These are phyloP conservation scores for Trametes elegans DNA, from an alignment of 768 basidiomycete genomes.

Conservation along the genomic window DNA sequence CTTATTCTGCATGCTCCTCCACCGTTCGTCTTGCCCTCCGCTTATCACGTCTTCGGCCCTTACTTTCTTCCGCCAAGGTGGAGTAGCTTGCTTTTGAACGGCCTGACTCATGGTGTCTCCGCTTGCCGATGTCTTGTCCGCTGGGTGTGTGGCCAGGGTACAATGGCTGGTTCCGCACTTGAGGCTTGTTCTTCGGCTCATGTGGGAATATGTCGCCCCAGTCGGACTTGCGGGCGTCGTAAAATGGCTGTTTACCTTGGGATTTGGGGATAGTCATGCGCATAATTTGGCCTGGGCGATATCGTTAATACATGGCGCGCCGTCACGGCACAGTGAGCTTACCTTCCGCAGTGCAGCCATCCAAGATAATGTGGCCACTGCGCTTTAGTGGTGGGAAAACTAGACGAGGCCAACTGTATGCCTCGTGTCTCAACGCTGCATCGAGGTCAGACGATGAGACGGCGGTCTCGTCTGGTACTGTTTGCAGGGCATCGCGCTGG, in stretches of 20 bases:
- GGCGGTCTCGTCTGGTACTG: neutral
- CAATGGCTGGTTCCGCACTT: slow-evolving; percentile 53
- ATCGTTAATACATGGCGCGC: neutral
- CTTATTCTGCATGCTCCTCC: neutral
- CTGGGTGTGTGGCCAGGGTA: slow-evolving; percentile 29
- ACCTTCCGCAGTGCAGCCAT: slow-evolving; percentile 86
- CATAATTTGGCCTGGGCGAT: slow-evolving; percentile 77
- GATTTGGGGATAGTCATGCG: slow-evolving; percentile 89
- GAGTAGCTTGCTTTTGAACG: slow-evolving; percentile 36
- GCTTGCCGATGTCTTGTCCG: slow-evolving; percentile 59
- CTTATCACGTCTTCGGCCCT: slow-evolving; percentile 36
- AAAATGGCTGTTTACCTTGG: slow-evolving; percentile 92
- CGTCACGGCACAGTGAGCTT: slow-evolving; percentile 17
- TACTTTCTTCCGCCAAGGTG: slow-evolving; percentile 38
- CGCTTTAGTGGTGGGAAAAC: slow-evolving; percentile 91
- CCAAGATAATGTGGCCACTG: slow-evolving; percentile 88
- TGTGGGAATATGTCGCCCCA: slow-evolving; percentile 99
- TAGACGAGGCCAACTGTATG: slow-evolving; percentile 87
- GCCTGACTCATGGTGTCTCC: slow-evolving; percentile 29
- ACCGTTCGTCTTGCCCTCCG: slow-evolving; percentile 1
- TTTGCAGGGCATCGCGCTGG: neutral
- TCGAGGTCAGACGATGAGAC: slow-evolving; percentile 39
- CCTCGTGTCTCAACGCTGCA: slow-evolving; percentile 63
- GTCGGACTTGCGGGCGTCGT: slow-evolving; percentile 88
- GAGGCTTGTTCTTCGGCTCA: slow-evolving; percentile 70